Evolutionary conservation across 345 rosid genomes (phyloP).

Genomic region (Brassica rapa): DNA sequence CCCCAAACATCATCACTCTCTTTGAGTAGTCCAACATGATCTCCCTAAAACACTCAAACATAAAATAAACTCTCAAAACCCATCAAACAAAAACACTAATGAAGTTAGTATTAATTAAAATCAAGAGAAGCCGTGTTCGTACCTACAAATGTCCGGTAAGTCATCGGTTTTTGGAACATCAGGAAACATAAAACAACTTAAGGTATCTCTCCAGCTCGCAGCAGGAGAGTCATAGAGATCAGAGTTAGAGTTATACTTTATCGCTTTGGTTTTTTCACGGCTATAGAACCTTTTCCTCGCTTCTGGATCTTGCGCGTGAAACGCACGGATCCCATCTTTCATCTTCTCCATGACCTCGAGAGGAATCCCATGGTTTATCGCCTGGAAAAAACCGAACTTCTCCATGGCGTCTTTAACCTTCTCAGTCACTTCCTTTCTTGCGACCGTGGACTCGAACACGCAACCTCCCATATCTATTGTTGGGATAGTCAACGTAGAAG

Average conservation of each 20-base stretch:
- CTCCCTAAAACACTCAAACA: constrained; percentile 32
- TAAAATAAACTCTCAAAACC: background rate
- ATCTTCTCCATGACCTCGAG: background rate
- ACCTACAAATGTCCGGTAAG: background rate
- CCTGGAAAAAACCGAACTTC: background rate
- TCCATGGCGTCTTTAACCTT: background rate
- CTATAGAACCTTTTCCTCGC: background rate
- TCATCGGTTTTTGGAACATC: background rate
- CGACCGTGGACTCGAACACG: background rate
- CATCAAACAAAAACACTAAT: background rate
- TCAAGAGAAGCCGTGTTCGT: background rate
- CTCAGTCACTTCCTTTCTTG: background rate
- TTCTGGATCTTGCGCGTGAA: background rate
- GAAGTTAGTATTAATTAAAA: too few relatives aligned
- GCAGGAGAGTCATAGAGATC: background rate
- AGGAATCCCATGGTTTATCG: background rate
- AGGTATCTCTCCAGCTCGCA: background rate
- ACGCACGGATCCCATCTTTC: background rate
- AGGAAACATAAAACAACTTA: background rate
- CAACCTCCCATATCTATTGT: background rate
- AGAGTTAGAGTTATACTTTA: background rate
- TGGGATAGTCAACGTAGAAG: background rate
- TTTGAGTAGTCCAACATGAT: constrained; percentile 46
- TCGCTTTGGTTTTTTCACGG: background rate
- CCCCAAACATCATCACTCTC: constrained; percentile 40